Evolutionary conservation across 164 flowering plant species (phyloP), one percentile per base, ranked within the genome.

Genomic region (Platanus orientalis): DNA sequence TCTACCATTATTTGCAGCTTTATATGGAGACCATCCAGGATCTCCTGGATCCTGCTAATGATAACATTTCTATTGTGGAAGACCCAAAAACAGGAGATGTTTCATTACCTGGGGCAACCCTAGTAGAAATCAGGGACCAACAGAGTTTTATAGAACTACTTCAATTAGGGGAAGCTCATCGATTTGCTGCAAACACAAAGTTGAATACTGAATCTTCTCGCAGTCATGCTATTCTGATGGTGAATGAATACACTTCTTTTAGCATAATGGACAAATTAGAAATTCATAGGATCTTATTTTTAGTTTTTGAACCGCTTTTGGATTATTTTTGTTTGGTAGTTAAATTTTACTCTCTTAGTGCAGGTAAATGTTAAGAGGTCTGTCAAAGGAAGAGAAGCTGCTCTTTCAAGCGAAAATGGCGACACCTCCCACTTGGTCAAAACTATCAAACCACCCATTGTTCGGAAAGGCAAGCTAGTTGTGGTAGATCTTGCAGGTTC

Each of bases 401-500:
- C 58, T 60, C 49, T 71, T 70, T 63, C 87, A 60, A 79, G 52
- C 73, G 91, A 86, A 65, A 89, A 78, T 75, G 80, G 83, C 7
- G 68, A 59, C 65, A 60, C 21, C 53, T 66, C 88, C 11, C 83
- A 77, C 67, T 58, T 69, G 75, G 55, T 61, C 53, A 89, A 85
- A 78, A 42, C 73, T 60, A 66, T 83, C 40, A 85, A 80, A 79
- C 81, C 96, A 59, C 80, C 91, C 4, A 51, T 91, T 75, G 80
- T 94, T 54, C 88, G 96, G 45, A 94, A 84, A 72, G 85, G 84
- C 52, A 94, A 91, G 77, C 75, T 94, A 39, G 89, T 91, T 73
- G 86, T 94, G 51, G 96, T 94, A 29, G 99, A 94, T 78, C 96
- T 94, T 66, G 99, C 97, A 40, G 99, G 99, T 69, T 94, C 99